These are phyloP conservation scores for Aspergillus ibericus DNA, from an alignment of 2,329 filamentous ascomycete genomes.

Conservation along the genomic window DNA sequence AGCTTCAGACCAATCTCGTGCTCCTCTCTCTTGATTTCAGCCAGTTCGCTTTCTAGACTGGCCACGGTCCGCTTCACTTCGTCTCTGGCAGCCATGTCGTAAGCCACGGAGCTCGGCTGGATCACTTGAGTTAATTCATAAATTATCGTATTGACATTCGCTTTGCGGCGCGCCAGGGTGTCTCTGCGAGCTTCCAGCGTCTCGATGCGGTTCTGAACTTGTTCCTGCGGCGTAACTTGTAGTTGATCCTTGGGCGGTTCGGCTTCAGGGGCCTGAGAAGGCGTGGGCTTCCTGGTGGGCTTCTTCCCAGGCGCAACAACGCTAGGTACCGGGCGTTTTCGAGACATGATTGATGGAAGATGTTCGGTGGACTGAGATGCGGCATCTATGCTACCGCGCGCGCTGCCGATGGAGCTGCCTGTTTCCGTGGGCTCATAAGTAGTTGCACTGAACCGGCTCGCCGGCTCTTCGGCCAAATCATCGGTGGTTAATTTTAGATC, in stretches of 20 bases:
- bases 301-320: slow-evolving; percentile 33
- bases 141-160: slow-evolving; percentile 72
- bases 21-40: slow-evolving; percentile 72
- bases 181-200: slow-evolving; percentile 66
- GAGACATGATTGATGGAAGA: slow-evolving; percentile 40
- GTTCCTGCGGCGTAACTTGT: slow-evolving; percentile 60
- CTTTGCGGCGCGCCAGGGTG: slow-evolving; percentile 64
- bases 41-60: slow-evolving; percentile 64
- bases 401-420: slow-evolving; percentile 35
- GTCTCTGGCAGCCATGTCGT: slow-evolving; percentile 61
- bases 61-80: slow-evolving; percentile 65
- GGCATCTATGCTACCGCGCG: slow-evolving; percentile 28
- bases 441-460: slow-evolving; percentile 64
- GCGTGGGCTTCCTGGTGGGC: slow-evolving; percentile 44
- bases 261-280: slow-evolving; percentile 30
- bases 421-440: slow-evolving; percentile 59
- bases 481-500: slow-evolving; percentile 39
- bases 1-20: slow-evolving; percentile 76
- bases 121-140: slow-evolving; percentile 76
- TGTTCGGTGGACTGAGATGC: slow-evolving; percentile 36
- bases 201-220: slow-evolving; percentile 64
- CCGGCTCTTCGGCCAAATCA: slow-evolving; percentile 48
- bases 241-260: slow-evolving; percentile 57
- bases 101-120: slow-evolving; percentile 66
- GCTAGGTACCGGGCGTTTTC: slow-evolving; percentile 40